Percentiles rank a stretch among this genome's conserved stretches.
Evolutionary conservation across 257 asterid genomes (phyloP).

Genomic region (Lavandula angustifolia): DNA sequence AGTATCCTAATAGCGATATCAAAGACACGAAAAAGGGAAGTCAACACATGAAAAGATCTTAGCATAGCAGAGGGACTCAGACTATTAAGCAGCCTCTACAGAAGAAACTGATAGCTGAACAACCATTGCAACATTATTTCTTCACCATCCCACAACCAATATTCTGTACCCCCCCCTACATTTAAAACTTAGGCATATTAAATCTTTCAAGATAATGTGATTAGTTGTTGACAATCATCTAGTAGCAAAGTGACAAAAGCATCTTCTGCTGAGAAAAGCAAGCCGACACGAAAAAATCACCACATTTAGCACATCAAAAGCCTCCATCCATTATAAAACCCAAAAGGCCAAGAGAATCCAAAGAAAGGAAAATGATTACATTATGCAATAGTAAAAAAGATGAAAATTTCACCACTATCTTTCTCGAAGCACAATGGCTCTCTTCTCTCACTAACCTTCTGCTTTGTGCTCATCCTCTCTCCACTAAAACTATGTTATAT

Average conservation of each 20-base stretch:
- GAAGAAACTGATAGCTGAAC: conserved; percentile 45
- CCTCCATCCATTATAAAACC: neutral
- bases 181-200: neutral
- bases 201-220: conserved; percentile 24
- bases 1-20: neutral
- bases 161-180: conserved; percentile 34
- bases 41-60: neutral
- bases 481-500: neutral
- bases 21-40: conserved; percentile 15
- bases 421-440: neutral
- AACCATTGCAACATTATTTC: conserved; percentile 35
- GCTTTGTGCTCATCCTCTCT: conserved; percentile 2
- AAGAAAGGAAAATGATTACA: neutral
- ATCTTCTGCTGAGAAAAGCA: conserved; percentile 12
- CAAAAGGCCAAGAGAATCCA: conserved; percentile 14
- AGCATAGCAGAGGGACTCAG: conserved; percentile 12
- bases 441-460: conserved; percentile 19
- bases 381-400: conserved; percentile 9
- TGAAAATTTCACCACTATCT: neutral
- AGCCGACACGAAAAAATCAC: conserved; percentile 11
- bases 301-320: conserved; percentile 13
- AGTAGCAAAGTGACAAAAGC: conserved; percentile 29
- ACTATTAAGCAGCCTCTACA: conserved; percentile 24
- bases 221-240: conserved; percentile 32
- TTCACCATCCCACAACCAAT: conserved; percentile 41